Conservation (phyloP, 306 rosid genomes). For the Purshia tridentata region DNA sequence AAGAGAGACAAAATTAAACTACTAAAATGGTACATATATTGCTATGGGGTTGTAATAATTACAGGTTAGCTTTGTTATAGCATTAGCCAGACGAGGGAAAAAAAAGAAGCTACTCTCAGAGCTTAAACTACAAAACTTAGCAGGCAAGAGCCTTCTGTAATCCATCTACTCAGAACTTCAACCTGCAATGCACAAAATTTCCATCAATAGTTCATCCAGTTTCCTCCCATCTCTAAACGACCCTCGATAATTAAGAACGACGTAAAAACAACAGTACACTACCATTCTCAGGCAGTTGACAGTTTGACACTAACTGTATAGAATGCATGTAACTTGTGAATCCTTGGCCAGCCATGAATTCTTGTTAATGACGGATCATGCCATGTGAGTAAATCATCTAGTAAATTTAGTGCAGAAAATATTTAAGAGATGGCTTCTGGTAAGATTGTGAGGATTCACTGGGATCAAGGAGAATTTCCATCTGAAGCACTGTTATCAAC, state of each 20-base stretch:
- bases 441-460: not conserved
- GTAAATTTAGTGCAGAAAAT: not conserved
- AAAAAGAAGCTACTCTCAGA: slow-evolving; percentile 30
- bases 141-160: slow-evolving; percentile 33
- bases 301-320: slow-evolving; percentile 10
- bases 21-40: slow-evolving; percentile 20
- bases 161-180: slow-evolving; percentile 28
- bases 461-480: not conserved
- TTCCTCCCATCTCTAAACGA: slow-evolving; percentile 15
- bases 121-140: slow-evolving; percentile 49
- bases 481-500: not conserved
- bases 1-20: not conserved
- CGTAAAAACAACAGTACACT: slow-evolving; percentile 1
- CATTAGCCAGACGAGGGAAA: slow-evolving; percentile 30
- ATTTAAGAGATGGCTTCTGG: not conserved
- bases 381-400: too few species aligned
- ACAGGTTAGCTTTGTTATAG: slow-evolving; percentile 48
- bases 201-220: slow-evolving; percentile 22
- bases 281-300: slow-evolving; percentile 25
- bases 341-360: too few species aligned
- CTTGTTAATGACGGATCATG: not conserved
- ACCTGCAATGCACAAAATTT: slow-evolving; percentile 48
- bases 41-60: slow-evolving; percentile 30
- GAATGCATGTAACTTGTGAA: too few species aligned
- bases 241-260: slow-evolving; percentile 5